Percentiles rank a stretch among this genome's conserved stretches.
Evolutionary conservation across 495 filamentous ascomycete species (phyloP).

Genomic region (Neurospora pannonica): DNA sequence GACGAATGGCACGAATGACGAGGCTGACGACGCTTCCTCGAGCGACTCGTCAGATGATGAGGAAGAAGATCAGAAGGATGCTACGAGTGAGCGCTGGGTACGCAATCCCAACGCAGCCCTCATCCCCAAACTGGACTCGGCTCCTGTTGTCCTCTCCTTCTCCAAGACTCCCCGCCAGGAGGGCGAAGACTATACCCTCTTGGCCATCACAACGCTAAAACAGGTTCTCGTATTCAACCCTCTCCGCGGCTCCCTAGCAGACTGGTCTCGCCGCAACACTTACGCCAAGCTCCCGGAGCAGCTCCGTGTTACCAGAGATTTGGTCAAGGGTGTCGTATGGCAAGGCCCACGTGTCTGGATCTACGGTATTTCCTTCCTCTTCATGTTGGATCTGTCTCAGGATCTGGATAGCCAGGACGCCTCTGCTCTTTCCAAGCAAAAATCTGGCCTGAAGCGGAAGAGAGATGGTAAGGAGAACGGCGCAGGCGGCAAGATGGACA

Average conservation of each 20-base stretch:
- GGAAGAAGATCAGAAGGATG: slow-evolving; percentile 15
- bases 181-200: slow-evolving; percentile 47
- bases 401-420: slow-evolving; percentile 46
- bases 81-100: slow-evolving; percentile 48
- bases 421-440: slow-evolving; percentile 12
- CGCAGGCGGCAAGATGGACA: slow-evolving; percentile 51
- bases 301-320: slow-evolving; percentile 61
- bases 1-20: slow-evolving; percentile 19
- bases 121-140: slow-evolving; percentile 66
- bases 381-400: slow-evolving; percentile 79
- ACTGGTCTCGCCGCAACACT: slow-evolving; percentile 82
- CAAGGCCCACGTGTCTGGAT: slow-evolving; percentile 73
- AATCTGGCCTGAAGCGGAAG: slow-evolving; percentile 39
- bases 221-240: slow-evolving; percentile 71
- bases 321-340: slow-evolving; percentile 79
- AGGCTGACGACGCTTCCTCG: slow-evolving; percentile 16
- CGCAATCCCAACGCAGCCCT: slow-evolving; percentile 55
- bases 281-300: slow-evolving; percentile 60
- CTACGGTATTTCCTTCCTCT: slow-evolving; percentile 76
- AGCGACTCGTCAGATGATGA: slow-evolving; percentile 19
- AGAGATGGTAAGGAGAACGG: slow-evolving; percentile 41
- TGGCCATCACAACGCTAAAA: slow-evolving; percentile 66
- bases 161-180: slow-evolving; percentile 12
- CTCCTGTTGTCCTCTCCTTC: slow-evolving; percentile 57
- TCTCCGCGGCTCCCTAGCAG: slow-evolving; percentile 58